These are phyloP conservation scores for Penicillium silybi DNA, from an alignment of 495 filamentous ascomycete species.

Conservation along the genomic window DNA sequence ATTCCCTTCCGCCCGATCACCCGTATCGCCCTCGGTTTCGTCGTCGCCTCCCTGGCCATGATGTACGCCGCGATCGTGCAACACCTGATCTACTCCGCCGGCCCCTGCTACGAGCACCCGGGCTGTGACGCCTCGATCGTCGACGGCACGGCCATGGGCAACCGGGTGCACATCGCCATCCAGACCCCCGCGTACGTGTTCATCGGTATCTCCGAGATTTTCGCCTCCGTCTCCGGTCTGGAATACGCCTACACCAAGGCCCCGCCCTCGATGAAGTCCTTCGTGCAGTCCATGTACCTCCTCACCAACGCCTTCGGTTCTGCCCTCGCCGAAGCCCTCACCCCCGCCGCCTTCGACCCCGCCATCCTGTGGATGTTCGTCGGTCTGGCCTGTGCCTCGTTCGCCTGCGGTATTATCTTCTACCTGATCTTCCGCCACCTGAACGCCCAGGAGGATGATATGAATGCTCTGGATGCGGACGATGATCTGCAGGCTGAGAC, in stretches of 20 bases:
- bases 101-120: slow-evolving; percentile 45
- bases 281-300: slow-evolving; percentile 69
- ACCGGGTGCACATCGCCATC: slow-evolving; percentile 60
- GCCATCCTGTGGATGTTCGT: slow-evolving; percentile 67
- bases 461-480: slow-evolving; percentile 47
- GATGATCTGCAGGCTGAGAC: slow-evolving; percentile 18
- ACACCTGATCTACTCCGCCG: slow-evolving; percentile 62
- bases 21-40: slow-evolving; percentile 70
- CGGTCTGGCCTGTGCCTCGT: slow-evolving; percentile 50
- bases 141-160: slow-evolving; percentile 33
- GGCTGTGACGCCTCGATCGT: slow-evolving; percentile 29
- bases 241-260: slow-evolving; percentile 85
- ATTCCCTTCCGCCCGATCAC: slow-evolving; percentile 69
- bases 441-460: slow-evolving; percentile 42
- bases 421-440: slow-evolving; percentile 39
- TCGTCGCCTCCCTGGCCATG: slow-evolving; percentile 61
- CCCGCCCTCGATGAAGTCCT: slow-evolving; percentile 76
- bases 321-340: slow-evolving; percentile 68
- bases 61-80: slow-evolving; percentile 66
- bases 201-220: slow-evolving; percentile 70
- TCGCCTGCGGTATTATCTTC: slow-evolving; percentile 43
- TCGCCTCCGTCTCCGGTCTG: slow-evolving; percentile 65
- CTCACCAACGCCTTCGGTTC: slow-evolving; percentile 70
- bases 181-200: slow-evolving; percentile 68
- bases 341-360: slow-evolving; percentile 65